These are phyloP conservation scores for Macrolepiota dolichaula DNA, from an alignment of 768 basidiomycete genomes.

Conservation along the genomic window DNA sequence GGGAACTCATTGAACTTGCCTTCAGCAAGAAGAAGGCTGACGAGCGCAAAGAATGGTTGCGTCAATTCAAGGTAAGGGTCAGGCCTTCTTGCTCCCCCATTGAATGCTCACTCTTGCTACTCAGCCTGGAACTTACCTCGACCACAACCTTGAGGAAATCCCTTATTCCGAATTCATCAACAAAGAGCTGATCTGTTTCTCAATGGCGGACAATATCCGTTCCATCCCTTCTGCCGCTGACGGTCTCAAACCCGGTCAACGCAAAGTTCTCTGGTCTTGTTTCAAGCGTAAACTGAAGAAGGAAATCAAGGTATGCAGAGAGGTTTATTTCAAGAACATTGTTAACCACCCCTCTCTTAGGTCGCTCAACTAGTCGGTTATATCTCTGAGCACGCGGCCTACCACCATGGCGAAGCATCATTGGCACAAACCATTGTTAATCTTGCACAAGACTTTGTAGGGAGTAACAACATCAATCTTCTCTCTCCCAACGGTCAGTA, in stretches of 20 bases:
- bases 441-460: constrained; percentile 91
- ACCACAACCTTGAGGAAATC: constrained; percentile 85
- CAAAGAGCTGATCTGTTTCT: constrained; percentile 95
- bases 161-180: constrained; percentile 95
- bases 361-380: constrained; percentile 96
- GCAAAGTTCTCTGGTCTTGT: constrained; percentile 94
- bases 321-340: not conserved
- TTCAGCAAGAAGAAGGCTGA: constrained; percentile 99
- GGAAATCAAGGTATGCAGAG: constrained; percentile 72
- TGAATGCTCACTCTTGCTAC: not conserved
- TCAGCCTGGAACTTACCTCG: constrained; percentile 90
- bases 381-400: constrained; percentile 88
- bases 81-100: not conserved
- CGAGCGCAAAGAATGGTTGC: constrained; percentile 96
- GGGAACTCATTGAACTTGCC: constrained; percentile 89
- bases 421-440: constrained; percentile 89
- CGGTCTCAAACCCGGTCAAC: constrained; percentile 95
- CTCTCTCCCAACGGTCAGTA: constrained; percentile 90
- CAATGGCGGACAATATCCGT: constrained; percentile 98
- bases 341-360: constrained; percentile 31
- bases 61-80: constrained; percentile 69
- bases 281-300: constrained; percentile 93
- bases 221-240: constrained; percentile 95
- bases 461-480: constrained; percentile 92
- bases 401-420: constrained; percentile 94